These are phyloP conservation scores for Blastobotrys aristatus DNA, from an alignment of 1,139 yeast genomes.

Conservation along the genomic window DNA sequence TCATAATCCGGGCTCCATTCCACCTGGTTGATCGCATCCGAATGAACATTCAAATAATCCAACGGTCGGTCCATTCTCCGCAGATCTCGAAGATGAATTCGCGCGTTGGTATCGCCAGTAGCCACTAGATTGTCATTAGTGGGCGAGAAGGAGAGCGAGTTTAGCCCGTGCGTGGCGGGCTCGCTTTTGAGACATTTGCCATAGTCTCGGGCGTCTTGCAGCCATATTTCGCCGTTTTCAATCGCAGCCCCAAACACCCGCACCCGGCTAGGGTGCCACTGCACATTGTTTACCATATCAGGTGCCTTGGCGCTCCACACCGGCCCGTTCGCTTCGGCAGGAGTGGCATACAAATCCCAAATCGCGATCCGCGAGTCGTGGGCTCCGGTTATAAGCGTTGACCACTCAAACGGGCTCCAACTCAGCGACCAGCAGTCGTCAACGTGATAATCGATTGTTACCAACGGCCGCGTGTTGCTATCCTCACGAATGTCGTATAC, in stretches of 20 bases:
- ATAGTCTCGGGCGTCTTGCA: conserved; percentile 57
- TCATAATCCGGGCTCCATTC: conserved; percentile 69
- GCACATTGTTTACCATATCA: conserved; percentile 10
- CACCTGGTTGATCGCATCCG: conserved; percentile 54
- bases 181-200: neutral
- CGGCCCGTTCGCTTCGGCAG: conserved; percentile 9
- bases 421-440: conserved; percentile 66
- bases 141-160: conserved; percentile 61
- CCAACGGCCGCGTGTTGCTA: conserved; percentile 10
- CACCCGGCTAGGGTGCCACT: conserved; percentile 28
- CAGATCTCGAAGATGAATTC: conserved; percentile 63
- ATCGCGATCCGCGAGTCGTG: conserved; percentile 62
- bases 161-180: conserved; percentile 42
- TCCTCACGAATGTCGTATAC: conserved; percentile 4
- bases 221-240: conserved; percentile 62
- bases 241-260: conserved; percentile 65
- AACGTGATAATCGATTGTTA: conserved; percentile 51
- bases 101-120: conserved; percentile 63
- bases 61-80: conserved; percentile 37
- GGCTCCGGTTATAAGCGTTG: conserved; percentile 54
- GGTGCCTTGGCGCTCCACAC: conserved; percentile 7
- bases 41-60: conserved; percentile 23
- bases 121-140: conserved; percentile 52
- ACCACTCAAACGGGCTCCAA: conserved; percentile 47
- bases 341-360: conserved; percentile 49